A percentile compares a stretch with the other conserved stretches of the same genome.
These are phyloP conservation scores for Phytophthora agathidicida DNA, from an alignment of 352 stramenopile genomes.

Conservation along the genomic window DNA sequence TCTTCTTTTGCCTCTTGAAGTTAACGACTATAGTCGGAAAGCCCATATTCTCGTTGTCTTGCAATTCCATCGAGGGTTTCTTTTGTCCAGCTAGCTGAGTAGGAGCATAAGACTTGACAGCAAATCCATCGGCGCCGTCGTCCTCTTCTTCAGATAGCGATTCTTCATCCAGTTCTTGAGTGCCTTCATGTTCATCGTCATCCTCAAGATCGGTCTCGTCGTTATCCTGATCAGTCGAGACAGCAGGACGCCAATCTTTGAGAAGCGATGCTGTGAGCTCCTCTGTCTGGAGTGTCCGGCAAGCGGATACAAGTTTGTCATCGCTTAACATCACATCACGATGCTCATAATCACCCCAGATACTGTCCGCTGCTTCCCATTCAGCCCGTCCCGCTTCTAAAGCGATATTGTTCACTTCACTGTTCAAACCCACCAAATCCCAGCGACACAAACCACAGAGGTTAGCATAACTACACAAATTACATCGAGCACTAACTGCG, in stretches of 20 bases:
- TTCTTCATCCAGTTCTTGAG: conserved; percentile 38
- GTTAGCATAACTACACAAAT: too few species aligned
- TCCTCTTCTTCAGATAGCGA: conserved; percentile 42
- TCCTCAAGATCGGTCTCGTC: conserved; percentile 41
- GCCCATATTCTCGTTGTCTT: conserved; percentile 43
- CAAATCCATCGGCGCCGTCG: conserved; percentile 27
- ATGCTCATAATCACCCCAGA: conserved; percentile 24
- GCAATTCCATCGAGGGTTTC: conserved; percentile 19
- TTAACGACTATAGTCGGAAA: conserved; percentile 46
- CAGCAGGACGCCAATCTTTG: conserved; percentile 39
- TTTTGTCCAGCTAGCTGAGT: conserved; percentile 12
- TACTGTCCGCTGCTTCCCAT: conserved; percentile 22
- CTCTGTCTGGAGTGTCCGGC: conserved; percentile 28
- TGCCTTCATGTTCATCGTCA: conserved; percentile 37
- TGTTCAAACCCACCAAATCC: too few species aligned
- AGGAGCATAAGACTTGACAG: conserved; percentile 22
- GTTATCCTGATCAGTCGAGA: conserved; percentile 28
- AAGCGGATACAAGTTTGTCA: conserved; percentile 41
- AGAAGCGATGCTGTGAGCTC: conserved; percentile 32
- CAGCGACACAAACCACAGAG: background rate
- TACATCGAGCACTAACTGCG: background rate
- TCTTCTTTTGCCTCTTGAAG: conserved; percentile 56
- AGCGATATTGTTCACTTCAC: conserved; percentile 39
- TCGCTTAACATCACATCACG: conserved; percentile 37
- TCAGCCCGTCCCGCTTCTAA: conserved; percentile 23